Percentiles rank a stretch among this genome's conserved stretches.
Evolutionary conservation across 1,284 basidiomycete genomes (phyloP).

Genomic region (Ceratorhiza oryzae-sativae): DNA sequence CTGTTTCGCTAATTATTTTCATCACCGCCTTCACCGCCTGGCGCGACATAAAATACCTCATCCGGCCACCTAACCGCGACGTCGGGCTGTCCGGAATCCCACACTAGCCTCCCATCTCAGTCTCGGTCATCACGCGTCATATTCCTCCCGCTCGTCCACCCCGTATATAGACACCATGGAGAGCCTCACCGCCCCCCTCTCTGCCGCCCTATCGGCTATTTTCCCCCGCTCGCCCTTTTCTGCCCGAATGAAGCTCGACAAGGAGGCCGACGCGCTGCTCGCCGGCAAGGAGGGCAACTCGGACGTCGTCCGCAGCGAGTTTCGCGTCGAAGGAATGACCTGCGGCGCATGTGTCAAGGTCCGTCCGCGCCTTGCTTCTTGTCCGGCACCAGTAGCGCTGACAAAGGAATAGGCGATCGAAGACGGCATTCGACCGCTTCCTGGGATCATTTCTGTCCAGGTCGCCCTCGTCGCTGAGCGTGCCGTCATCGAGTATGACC

Average conservation of each 20-base stretch:
- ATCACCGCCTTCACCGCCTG: not conserved
- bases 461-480: slow-evolving; percentile 95
- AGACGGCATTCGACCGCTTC: slow-evolving; percentile 80
- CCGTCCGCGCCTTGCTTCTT: slow-evolving; percentile 46
- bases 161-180: slow-evolving; percentile 28
- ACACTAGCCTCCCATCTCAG: slow-evolving; percentile 17
- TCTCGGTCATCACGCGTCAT: slow-evolving; percentile 6
- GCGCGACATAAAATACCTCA: not conserved
- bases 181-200: slow-evolving; percentile 35
- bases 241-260: slow-evolving; percentile 16
- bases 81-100: slow-evolving; percentile 14
- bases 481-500: slow-evolving; percentile 89
- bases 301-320: slow-evolving; percentile 62
- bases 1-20: not conserved
- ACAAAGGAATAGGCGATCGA: slow-evolving; percentile 78
- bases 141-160: not conserved
- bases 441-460: slow-evolving; percentile 86
- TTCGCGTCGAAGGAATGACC: slow-evolving; percentile 90
- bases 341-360: slow-evolving; percentile 91
- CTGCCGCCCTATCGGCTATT: slow-evolving; percentile 42
- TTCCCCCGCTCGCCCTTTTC: slow-evolving; percentile 39
- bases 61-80: not conserved
- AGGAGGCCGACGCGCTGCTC: slow-evolving; percentile 33
- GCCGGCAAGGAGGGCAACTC: slow-evolving; percentile 19
- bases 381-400: not conserved